Conservation (phyloP, 2,329 filamentous ascomycete species). For the Exophiala bonariae region DNA sequence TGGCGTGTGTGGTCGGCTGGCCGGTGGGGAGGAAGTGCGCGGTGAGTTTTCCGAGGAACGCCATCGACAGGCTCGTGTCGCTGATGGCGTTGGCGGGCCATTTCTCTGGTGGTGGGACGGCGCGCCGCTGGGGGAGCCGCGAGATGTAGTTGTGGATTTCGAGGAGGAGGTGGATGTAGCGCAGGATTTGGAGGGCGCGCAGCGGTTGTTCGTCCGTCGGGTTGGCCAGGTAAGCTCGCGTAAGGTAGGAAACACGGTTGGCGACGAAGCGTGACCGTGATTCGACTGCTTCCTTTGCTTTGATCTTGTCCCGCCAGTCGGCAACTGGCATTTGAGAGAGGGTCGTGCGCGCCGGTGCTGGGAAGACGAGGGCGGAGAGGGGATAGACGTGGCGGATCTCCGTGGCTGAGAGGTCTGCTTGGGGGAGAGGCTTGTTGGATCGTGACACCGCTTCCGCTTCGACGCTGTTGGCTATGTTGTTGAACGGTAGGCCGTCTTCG, state of each 20-base stretch:
- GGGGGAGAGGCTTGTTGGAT: conserved; percentile 47
- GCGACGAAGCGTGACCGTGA: conserved; percentile 45
- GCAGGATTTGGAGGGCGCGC: conserved; percentile 41
- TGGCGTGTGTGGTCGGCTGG: conserved; percentile 38
- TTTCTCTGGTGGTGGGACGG: conserved; percentile 25
- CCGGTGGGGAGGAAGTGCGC: conserved; percentile 42
- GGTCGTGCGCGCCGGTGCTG: conserved; percentile 40
- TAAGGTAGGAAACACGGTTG: conserved; percentile 41
- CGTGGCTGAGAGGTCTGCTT: conserved; percentile 41
- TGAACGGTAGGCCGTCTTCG: conserved; percentile 20
- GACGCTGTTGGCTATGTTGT: conserved; percentile 13
- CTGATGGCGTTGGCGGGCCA: conserved; percentile 24
- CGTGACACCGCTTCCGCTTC: conserved; percentile 37
- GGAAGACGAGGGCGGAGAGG: conserved; percentile 40
- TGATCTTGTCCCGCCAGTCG: conserved; percentile 43
- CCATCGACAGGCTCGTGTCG: conserved; percentile 18
- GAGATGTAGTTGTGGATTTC: conserved; percentile 44
- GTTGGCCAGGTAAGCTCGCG: conserved; percentile 39
- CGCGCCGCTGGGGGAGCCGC: conserved; percentile 33
- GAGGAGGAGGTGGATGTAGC: conserved; percentile 45
- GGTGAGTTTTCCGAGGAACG: conserved; percentile 41
- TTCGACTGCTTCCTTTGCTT: conserved; percentile 37
- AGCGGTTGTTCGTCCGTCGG: conserved; percentile 9
- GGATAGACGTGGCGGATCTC: conserved; percentile 49
- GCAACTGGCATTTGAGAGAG: conserved; percentile 44